Evolutionary conservation across 1,284 basidiomycete genomes (phyloP).

Genomic region (Trichosporon coremiiforme): DNA sequence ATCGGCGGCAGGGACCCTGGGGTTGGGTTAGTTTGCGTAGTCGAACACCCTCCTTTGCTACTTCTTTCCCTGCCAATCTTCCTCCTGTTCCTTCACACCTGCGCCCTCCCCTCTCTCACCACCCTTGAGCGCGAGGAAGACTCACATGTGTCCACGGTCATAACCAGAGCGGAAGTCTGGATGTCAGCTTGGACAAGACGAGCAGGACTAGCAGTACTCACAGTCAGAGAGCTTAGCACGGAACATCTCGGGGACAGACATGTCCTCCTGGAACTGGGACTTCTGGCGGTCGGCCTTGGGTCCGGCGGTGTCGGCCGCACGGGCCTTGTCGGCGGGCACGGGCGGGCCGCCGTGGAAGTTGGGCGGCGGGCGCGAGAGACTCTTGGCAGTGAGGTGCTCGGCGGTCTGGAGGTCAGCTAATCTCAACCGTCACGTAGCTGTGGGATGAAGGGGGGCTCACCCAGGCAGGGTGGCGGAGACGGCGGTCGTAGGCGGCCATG

Average conservation of each 20-base stretch:
- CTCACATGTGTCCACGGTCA: slow-evolving; percentile 90
- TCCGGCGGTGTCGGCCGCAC: slow-evolving; percentile 44
- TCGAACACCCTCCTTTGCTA: background rate
- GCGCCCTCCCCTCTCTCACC: background rate
- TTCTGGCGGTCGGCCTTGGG: slow-evolving; percentile 69
- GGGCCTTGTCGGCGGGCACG: slow-evolving; percentile 45
- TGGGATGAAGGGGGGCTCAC: slow-evolving; percentile 58
- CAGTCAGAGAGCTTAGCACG: slow-evolving; percentile 81
- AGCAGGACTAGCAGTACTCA: slow-evolving; percentile 31
- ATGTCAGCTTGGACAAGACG: slow-evolving; percentile 15
- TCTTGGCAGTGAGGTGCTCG: slow-evolving; percentile 81
- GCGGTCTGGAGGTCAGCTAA: slow-evolving; percentile 68
- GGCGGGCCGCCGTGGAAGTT: slow-evolving; percentile 35
- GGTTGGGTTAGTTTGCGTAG: slow-evolving; percentile 1
- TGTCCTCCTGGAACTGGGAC: slow-evolving; percentile 86
- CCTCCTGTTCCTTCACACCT: background rate
- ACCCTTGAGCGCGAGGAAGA: background rate
- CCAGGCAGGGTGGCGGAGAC: slow-evolving; percentile 90
- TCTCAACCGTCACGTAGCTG: no score
- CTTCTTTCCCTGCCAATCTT: background rate
- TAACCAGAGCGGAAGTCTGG: slow-evolving; percentile 86
- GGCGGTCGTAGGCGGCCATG: slow-evolving; percentile 85
- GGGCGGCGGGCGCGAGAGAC: slow-evolving; percentile 63
- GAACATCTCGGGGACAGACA: slow-evolving; percentile 73
- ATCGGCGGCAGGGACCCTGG: slow-evolving; percentile 94